phyloP scores from a whole-genome alignment of 352 stramenopile genomes.

The Detonula confervacea region DNA sequence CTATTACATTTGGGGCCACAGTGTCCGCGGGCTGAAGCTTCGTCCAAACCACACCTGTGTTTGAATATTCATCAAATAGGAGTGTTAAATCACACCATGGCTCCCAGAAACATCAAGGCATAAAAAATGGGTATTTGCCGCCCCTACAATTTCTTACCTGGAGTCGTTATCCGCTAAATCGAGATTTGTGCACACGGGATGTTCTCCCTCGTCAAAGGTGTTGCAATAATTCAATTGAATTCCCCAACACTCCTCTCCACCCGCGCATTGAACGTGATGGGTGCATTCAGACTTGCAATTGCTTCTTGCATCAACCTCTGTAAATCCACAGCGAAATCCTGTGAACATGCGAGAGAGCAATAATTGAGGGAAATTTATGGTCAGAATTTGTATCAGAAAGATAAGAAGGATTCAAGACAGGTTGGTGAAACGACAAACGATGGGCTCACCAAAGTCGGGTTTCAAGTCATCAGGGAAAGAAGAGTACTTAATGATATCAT shows the following conservation, averaged over 20 bases:
- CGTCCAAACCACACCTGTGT: constrained; percentile 53
- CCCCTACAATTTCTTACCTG: too few relatives aligned
- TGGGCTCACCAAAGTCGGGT: constrained; percentile 44
- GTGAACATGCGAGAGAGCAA: too few relatives aligned
- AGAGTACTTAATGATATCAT: constrained; percentile 9
- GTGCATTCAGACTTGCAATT: constrained; percentile 59
- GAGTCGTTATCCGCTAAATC: constrained; percentile 34
- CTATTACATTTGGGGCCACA: constrained; percentile 42
- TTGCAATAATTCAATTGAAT: constrained; percentile 63
- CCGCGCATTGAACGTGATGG: constrained; percentile 42
- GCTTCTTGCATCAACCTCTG: constrained; percentile 54
- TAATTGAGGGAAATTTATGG: too few relatives aligned
- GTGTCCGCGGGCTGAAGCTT: constrained; percentile 46
- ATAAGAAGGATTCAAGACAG: too few relatives aligned
- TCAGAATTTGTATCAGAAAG: too few relatives aligned
- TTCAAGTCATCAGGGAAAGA: constrained; percentile 35
- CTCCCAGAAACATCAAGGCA: too few relatives aligned
- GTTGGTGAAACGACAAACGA: too few relatives aligned
- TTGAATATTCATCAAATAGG: too few relatives aligned
- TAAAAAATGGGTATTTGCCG: too few relatives aligned
- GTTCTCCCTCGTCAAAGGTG: constrained; percentile 54
- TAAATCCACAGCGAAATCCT: constrained; percentile 49
- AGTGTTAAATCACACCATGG: too few relatives aligned
- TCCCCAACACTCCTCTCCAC: constrained; percentile 54
- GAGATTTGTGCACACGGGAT: constrained; percentile 50